Evolutionary conservation across 1,139 yeast species (phyloP).

Genomic region (Arxiozyma bovina): DNA sequence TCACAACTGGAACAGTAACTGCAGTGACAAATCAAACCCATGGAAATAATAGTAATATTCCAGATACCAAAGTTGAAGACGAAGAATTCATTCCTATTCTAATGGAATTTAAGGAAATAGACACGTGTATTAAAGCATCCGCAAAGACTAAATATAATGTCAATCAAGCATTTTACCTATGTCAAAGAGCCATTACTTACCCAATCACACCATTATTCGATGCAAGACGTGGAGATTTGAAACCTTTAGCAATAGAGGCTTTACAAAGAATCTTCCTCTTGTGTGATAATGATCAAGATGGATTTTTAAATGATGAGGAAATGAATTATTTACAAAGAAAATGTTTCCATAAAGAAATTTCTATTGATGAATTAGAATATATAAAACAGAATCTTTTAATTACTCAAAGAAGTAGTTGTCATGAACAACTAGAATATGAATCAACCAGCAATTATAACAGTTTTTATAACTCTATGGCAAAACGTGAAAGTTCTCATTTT

Average conservation of each 20-base stretch:
- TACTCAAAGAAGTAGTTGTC: neutral
- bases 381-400: constrained; percentile 37
- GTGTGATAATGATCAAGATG: constrained; percentile 87
- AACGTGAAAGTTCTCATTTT: neutral
- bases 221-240: constrained; percentile 76
- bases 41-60: constrained; percentile 15
- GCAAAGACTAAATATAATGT: constrained; percentile 75
- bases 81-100: constrained; percentile 82
- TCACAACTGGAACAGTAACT: neutral
- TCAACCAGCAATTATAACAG: neutral
- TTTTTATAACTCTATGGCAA: neutral
- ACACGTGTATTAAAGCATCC: constrained; percentile 80
- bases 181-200: constrained; percentile 85
- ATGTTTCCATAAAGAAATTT: constrained; percentile 60
- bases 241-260: constrained; percentile 69
- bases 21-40: neutral
- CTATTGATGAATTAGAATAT: constrained; percentile 42
- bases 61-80: constrained; percentile 30
- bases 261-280: constrained; percentile 72
- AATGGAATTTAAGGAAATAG: constrained; percentile 88
- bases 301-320: constrained; percentile 62
- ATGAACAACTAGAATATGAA: neutral
- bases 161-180: constrained; percentile 80
- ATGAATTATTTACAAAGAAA: constrained; percentile 58
- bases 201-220: constrained; percentile 93